Percentiles rank a stretch among this genome's conserved stretches.
Evolutionary conservation across 768 basidiomycete species (phyloP).

Genomic region (Pleurotus citrinopileatus): DNA sequence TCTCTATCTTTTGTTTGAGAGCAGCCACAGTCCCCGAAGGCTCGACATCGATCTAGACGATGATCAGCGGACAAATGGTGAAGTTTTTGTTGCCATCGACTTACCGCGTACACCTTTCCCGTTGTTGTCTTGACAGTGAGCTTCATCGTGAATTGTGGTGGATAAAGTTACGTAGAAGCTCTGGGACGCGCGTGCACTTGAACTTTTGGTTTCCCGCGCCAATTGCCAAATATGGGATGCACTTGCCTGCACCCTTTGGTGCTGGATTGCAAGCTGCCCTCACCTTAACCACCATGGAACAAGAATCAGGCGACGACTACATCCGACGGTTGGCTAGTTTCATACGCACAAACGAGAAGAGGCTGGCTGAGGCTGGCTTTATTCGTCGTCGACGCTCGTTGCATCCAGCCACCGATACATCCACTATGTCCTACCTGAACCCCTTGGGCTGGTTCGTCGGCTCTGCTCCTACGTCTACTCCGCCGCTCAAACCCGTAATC

Average conservation of each 20-base stretch:
- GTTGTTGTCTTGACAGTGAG: slow-evolving; percentile 94
- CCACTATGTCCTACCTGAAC: slow-evolving; percentile 45
- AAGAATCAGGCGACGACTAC: slow-evolving; percentile 73
- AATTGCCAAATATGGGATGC: background rate
- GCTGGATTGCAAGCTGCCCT: slow-evolving; percentile 13
- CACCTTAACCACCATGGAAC: slow-evolving; percentile 25
- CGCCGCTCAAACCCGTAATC: slow-evolving; percentile 53
- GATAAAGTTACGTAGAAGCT: slow-evolving; percentile 12
- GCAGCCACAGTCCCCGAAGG: slow-evolving; percentile 67
- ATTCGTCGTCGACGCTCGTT: slow-evolving; percentile 43
- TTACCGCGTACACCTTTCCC: slow-evolving; percentile 85
- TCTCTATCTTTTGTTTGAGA: slow-evolving; percentile 83
- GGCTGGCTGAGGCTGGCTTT: slow-evolving; percentile 64
- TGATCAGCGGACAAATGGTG: background rate
- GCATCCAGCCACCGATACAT: slow-evolving; percentile 25
- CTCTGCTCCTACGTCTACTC: slow-evolving; percentile 26
- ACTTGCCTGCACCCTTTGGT: background rate
- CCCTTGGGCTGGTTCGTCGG: slow-evolving; percentile 61
- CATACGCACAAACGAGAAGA: slow-evolving; percentile 69
- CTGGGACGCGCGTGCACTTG: slow-evolving; percentile 11
- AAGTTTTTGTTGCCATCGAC: slow-evolving; percentile 7
- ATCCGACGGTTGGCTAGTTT: slow-evolving; percentile 66
- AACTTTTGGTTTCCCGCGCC: background rate
- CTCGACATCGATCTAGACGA: slow-evolving; percentile 71
- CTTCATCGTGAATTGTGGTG: slow-evolving; percentile 59